A percentile compares a stretch with the other conserved stretches of the same genome.
Conservation (phyloP, 2,329 filamentous ascomycete species). For the Botrytis pseudocinerea region DNA sequence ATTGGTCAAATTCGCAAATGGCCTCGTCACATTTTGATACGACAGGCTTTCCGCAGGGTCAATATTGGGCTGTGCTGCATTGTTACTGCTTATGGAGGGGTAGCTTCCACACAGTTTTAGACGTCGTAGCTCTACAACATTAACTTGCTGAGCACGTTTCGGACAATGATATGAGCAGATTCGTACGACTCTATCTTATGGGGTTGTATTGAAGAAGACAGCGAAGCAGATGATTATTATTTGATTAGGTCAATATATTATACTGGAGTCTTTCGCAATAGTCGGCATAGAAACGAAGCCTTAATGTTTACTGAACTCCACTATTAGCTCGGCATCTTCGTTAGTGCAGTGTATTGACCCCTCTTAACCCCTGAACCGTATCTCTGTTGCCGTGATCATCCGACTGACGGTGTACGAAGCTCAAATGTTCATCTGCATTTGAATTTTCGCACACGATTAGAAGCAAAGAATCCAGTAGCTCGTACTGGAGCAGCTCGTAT, state of each 20-base stretch:
- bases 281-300: background rate
- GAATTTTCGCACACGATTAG: no score
- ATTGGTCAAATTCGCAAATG: background rate
- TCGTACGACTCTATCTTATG: background rate
- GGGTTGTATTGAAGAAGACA: background rate
- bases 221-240: background rate
- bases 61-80: constrained; percentile 5
- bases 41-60: background rate
- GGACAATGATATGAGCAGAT: background rate
- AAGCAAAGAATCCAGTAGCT: background rate
- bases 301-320: background rate
- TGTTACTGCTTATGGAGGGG: constrained; percentile 8
- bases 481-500: constrained; percentile 3
- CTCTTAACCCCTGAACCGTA: constrained; percentile 15
- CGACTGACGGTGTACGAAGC: background rate
- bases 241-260: constrained; percentile 4
- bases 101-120: background rate
- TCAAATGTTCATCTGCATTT: background rate
- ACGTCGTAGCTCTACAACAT: background rate
- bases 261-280: background rate
- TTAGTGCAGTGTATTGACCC: constrained; percentile 5
- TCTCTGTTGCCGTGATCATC: constrained; percentile 1
- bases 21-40: background rate
- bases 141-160: background rate
- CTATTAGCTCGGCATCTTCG: constrained; percentile 9